Evolutionary conservation across 805 yeast species (phyloP).

Genomic region (Barnettozyma vustinii): DNA sequence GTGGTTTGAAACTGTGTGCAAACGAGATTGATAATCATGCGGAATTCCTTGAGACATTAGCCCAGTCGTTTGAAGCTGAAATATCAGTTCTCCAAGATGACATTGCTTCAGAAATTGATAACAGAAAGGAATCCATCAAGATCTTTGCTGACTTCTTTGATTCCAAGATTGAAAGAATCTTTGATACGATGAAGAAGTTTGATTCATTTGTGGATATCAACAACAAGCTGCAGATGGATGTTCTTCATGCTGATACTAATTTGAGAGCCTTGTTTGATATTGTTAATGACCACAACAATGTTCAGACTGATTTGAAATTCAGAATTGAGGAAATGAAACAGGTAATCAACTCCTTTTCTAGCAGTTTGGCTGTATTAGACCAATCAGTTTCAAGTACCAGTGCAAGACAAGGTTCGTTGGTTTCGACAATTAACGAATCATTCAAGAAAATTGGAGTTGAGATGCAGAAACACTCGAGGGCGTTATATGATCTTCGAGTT

Average conservation of each 20-base stretch:
- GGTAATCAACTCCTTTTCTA: neutral
- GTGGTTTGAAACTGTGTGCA: neutral
- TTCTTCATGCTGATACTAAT: neutral
- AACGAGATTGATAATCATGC: neutral
- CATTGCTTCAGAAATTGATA: conserved; percentile 1
- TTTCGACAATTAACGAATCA: neutral
- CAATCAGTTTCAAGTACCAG: neutral
- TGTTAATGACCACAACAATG: neutral
- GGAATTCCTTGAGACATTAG: neutral
- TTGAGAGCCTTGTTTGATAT: neutral
- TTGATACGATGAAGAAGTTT: neutral
- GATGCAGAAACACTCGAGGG: neutral
- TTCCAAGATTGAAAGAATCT: conserved; percentile 3
- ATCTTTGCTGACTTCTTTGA: conserved; percentile 9
- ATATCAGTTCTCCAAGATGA: neutral
- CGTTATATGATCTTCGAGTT: neutral
- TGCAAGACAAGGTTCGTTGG: neutral
- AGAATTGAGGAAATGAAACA: neutral
- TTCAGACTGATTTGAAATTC: neutral
- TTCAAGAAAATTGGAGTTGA: neutral
- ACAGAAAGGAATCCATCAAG: conserved; percentile 7
- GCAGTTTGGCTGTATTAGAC: neutral
- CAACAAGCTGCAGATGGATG: neutral
- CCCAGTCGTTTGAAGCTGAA: neutral
- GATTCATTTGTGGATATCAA: neutral